Percentiles rank a stretch among this genome's conserved stretches.
phyloP scores from a whole-genome alignment of 768 basidiomycete genomes.

The Glaciozyma antarctica region DNA sequence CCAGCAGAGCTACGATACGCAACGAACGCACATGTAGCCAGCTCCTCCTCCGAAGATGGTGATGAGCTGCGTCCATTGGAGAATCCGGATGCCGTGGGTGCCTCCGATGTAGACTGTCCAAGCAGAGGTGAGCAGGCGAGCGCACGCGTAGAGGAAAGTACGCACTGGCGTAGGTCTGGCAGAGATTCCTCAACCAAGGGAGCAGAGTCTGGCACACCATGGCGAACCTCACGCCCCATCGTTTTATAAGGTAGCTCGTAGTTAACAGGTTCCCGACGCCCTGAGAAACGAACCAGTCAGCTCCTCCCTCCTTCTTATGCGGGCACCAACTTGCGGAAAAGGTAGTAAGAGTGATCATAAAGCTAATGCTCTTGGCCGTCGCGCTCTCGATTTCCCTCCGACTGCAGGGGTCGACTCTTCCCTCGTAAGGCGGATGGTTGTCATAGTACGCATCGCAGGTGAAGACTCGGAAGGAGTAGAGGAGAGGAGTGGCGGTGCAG shows the following conservation, averaged over 20 bases:
- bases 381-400: conserved; percentile 31
- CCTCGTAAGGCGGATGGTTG: conserved; percentile 19
- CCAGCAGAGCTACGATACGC: rapidly evolving
- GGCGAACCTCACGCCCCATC: conserved; percentile 34
- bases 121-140: neutral
- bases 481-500: conserved; percentile 36
- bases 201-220: conserved; percentile 37
- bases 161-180: conserved; percentile 33
- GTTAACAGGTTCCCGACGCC: conserved; percentile 36
- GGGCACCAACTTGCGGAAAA: neutral
- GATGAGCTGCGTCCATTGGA: conserved; percentile 37
- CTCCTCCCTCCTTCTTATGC: neutral
- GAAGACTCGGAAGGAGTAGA: conserved; percentile 36
- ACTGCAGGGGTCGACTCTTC: conserved; percentile 34
- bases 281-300: conserved; percentile 1
- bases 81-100: conserved; percentile 30
- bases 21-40: conserved; percentile 30
- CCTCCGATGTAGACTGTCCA: conserved; percentile 29
- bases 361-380: conserved; percentile 31
- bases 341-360: conserved; percentile 35
- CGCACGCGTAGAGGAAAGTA: neutral
- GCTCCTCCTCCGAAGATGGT: conserved; percentile 38
- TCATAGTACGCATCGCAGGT: conserved; percentile 37
- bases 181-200: conserved; percentile 35
- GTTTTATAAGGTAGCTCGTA: conserved; percentile 35